phyloP scores from a whole-genome alignment of 352 stramenopile genomes.

The Blastocystis sp. region DNA sequence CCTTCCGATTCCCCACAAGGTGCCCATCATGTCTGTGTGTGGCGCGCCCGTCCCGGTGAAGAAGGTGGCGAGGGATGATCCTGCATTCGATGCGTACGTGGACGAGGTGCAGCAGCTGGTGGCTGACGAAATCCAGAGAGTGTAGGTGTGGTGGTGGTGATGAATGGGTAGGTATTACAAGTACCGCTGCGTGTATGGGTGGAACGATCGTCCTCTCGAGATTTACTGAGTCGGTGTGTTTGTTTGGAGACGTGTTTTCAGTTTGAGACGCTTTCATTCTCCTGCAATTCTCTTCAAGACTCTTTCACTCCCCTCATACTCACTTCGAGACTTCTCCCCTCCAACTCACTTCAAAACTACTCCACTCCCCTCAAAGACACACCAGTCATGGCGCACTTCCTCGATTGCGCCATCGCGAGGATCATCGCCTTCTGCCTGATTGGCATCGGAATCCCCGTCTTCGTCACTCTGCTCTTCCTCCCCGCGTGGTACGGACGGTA shows the following conservation, averaged over 20 bases:
- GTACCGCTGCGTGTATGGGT: constrained; percentile 64
- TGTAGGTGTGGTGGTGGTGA: background rate
- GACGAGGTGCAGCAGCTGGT: constrained; percentile 66
- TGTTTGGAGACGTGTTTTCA: constrained; percentile 48
- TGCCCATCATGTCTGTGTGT: constrained; percentile 37
- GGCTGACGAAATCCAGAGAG: constrained; percentile 59
- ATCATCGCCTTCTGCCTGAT: constrained; percentile 20
- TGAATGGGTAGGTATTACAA: constrained; percentile 39
- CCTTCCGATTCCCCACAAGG: constrained; percentile 20
- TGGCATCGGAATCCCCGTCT: constrained; percentile 21
- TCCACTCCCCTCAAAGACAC: background rate
- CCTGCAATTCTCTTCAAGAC: background rate
- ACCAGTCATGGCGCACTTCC: background rate
- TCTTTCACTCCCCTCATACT: background rate
- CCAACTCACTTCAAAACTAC: background rate
- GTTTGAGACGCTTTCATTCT: too few species aligned
- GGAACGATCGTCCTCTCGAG: constrained; percentile 58
- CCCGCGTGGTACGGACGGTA: constrained; percentile 74
- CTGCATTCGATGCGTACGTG: constrained; percentile 32
- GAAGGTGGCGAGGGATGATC: constrained; percentile 35
- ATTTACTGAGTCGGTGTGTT: constrained; percentile 29
- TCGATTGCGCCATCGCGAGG: constrained; percentile 29
- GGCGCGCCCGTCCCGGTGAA: constrained; percentile 22
- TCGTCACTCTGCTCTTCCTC: constrained; percentile 60
- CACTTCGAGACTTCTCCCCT: constrained; percentile 9